These are phyloP conservation scores for Annulohypoxylon maeteangense DNA, from an alignment of 495 filamentous ascomycete species.

Conservation along the genomic window DNA sequence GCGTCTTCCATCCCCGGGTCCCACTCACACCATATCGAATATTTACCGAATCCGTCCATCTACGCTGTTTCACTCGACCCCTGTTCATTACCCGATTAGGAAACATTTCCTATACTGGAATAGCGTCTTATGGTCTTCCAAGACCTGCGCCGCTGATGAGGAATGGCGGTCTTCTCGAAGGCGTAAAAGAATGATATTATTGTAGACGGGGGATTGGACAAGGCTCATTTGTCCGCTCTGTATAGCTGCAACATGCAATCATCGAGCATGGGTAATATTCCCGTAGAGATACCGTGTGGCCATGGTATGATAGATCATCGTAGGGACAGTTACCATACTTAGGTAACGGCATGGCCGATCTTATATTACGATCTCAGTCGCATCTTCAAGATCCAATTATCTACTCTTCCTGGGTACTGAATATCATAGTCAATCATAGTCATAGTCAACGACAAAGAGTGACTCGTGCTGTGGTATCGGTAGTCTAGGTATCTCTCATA, in stretches of 20 bases:
- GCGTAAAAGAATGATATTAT: conserved; percentile 19
- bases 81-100: not conserved
- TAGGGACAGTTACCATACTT: not conserved
- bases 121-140: not conserved
- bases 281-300: conserved; percentile 3
- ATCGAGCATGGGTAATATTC: not conserved
- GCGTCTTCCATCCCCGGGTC: conserved; percentile 4
- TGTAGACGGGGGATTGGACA: conserved; percentile 7
- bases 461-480: not conserved
- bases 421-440: conserved; percentile 9
- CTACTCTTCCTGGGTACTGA: conserved; percentile 1
- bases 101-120: conserved; percentile 2
- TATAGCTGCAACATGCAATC: conserved; percentile 13
- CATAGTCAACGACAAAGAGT: not conserved
- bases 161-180: conserved; percentile 17
- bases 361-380: conserved; percentile 3
- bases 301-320: not conserved
- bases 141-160: not conserved
- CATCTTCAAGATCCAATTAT: not conserved
- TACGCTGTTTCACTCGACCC: conserved; percentile 9
- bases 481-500: conserved; percentile 2
- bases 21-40: conserved; percentile 9
- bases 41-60: conserved; percentile 2
- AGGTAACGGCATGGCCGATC: conserved; percentile 10
- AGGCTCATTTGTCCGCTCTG: conserved; percentile 18